These are phyloP conservation scores for Atalantia buxifolia DNA, from an alignment of 345 rosid species.

Conservation along the genomic window DNA sequence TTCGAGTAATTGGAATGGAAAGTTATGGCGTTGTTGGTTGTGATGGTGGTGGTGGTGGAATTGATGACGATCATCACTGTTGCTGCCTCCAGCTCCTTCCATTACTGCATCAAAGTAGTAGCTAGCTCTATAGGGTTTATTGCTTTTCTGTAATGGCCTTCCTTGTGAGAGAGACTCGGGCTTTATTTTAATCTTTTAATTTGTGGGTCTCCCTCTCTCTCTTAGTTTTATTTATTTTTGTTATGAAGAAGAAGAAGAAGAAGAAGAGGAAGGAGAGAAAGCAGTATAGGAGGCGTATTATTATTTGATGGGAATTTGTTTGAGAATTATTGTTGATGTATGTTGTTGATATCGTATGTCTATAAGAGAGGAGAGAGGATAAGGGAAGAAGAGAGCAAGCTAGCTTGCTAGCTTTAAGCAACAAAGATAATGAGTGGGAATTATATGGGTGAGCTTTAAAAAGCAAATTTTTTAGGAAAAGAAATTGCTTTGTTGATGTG, in stretches of 20 bases:
- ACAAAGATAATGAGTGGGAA: slow-evolving; percentile 83
- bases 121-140: not conserved
- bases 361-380: slow-evolving; percentile 4
- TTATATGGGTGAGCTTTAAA: slow-evolving; percentile 71
- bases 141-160: slow-evolving; percentile 27
- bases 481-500: slow-evolving; percentile 34
- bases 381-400: slow-evolving; percentile 17
- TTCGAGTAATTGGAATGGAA: slow-evolving; percentile 83
- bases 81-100: slow-evolving; percentile 53
- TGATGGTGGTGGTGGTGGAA: slow-evolving; percentile 42
- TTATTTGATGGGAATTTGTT: slow-evolving; percentile 2
- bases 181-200: slow-evolving; percentile 21
- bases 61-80: slow-evolving; percentile 43
- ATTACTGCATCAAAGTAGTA: slow-evolving; percentile 45
- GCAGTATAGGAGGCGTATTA: not conserved
- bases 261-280: not conserved
- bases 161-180: not conserved
- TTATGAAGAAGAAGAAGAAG: not conserved
- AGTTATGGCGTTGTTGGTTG: slow-evolving; percentile 53
- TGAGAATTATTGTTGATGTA: slow-evolving; percentile 11
- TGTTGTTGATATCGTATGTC: not conserved
- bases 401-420: slow-evolving; percentile 54
- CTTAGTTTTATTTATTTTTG: slow-evolving; percentile 5
- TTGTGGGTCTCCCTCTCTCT: slow-evolving; percentile 40
- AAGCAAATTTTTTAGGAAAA: slow-evolving; percentile 30